Evolutionary conservation across 2,329 filamentous ascomycete genomes (phyloP), one percentile per base, ranked within the genome.

Genomic region (Hypoxylon sp.): DNA sequence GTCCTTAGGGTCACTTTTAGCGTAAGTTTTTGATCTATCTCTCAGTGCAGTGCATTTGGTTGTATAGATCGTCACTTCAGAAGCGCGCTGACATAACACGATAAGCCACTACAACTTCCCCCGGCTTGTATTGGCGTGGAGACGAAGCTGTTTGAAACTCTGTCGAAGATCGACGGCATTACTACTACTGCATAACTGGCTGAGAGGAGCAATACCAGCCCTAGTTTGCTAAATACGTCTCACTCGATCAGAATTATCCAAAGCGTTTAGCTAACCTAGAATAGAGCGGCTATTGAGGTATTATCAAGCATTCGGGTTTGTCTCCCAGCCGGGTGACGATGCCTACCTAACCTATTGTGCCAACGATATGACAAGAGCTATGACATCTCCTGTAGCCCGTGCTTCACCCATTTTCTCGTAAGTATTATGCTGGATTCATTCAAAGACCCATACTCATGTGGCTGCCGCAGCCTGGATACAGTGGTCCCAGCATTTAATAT

Each of bases 201-300:
- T 6, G 26, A 42, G 4, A 53, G 31, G 35, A 54, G 51, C 3
- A 39, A 29, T 8, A 35, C 66, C 9, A 63, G 74, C 17, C 65
- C 72, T 14, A 37, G 44, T 42, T 33, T 74, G 17, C 51, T 71
- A 60, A 74, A 72, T 75, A 66, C 9, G 59, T 53, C 17, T 24
- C 13, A 11, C 17, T 3, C 5, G 3, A 54, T 24, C 3, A 5
- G 8, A 48, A 39, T 50, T 2, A 3, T 39, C 3, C 6, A 48
- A 8, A 19, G 17, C 8, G 4, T 31, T 29, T 46, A 35, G 19
- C 53, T 48, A n/a, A 51, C 22, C 11, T 2, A 1, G 3, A 42
- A 4, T 42, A 75, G 74, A 66, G 35, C 54, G 73, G 9, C 59
- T 75, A 6, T 31, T 75, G 11, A 67, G 74, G 11, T 75, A 73